phyloP scores from a whole-genome alignment of 306 rosid genomes.

The Coriaria nepalensis region DNA sequence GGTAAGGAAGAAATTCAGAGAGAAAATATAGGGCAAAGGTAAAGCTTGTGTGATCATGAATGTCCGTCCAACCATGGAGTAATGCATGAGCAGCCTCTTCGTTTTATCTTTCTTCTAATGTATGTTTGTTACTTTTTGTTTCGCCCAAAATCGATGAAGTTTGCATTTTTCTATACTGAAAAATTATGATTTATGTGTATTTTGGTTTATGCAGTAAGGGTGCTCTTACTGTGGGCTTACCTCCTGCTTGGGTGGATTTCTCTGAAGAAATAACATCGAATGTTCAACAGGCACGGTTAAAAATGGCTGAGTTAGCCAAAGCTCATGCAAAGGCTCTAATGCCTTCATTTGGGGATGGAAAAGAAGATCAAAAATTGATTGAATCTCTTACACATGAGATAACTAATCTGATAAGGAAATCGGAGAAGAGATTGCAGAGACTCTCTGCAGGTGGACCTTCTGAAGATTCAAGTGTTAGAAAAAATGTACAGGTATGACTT shows the following conservation, averaged over 20 bases:
- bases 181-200: slow-evolving; percentile 1
- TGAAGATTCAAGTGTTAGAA: slow-evolving; percentile 87
- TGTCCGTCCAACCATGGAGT: too few species aligned
- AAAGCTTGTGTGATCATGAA: too few species aligned
- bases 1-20: too few species aligned
- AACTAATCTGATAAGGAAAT: slow-evolving; percentile 66
- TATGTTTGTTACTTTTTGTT: too few species aligned
- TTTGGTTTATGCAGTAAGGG: slow-evolving; percentile 46
- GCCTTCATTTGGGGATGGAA: slow-evolving; percentile 97
- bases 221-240: slow-evolving; percentile 65
- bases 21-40: too few species aligned
- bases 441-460: slow-evolving; percentile 81
- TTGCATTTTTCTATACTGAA: not conserved
- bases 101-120: too few species aligned
- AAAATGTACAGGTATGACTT: slow-evolving; percentile 81
- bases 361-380: slow-evolving; percentile 73
- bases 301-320: slow-evolving; percentile 76
- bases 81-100: too few species aligned
- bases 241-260: slow-evolving; percentile 96
- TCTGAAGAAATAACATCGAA: slow-evolving; percentile 86
- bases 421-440: slow-evolving; percentile 66
- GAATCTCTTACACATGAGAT: slow-evolving; percentile 75
- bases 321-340: slow-evolving; percentile 88
- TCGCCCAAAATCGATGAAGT: not conserved
- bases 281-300: slow-evolving; percentile 70